phyloP scores from a whole-genome alignment of 2,329 filamentous ascomycete genomes.

The Colletotrichum camelliae region DNA sequence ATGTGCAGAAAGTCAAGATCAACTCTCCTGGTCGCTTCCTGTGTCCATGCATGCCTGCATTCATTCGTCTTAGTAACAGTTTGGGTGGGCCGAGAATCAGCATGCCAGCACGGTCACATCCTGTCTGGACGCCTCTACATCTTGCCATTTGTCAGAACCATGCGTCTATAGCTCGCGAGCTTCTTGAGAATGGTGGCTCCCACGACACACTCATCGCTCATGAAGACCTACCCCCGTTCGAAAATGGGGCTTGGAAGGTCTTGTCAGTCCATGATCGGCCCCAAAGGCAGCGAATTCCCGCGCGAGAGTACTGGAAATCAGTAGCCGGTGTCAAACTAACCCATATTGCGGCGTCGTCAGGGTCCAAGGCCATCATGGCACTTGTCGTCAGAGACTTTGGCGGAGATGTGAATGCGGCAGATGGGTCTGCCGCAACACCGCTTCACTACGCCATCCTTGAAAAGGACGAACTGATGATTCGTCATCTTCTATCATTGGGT shows the following conservation, averaged over 20 bases:
- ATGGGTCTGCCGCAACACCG: background rate
- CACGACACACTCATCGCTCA: background rate
- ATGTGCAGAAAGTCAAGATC: background rate
- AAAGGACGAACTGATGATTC: background rate
- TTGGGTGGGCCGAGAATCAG: accelerated
- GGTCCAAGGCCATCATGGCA: background rate
- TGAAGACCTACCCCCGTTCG: background rate
- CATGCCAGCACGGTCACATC: background rate
- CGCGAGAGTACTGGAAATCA: background rate
- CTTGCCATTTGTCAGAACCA: background rate
- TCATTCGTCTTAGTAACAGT: accelerated
- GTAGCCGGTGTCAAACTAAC: background rate
- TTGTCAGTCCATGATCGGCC: background rate
- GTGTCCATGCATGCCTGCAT: background rate
- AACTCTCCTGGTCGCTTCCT: background rate
- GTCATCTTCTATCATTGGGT: background rate
- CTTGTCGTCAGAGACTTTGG: background rate
- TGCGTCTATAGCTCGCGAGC: background rate
- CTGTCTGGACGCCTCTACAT: background rate
- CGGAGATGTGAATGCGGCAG: background rate
- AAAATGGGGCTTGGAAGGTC: background rate
- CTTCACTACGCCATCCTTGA: background rate
- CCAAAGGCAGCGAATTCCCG: background rate
- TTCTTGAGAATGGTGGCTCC: background rate
- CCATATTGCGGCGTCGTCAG: background rate